Evolutionary conservation across 345 rosid genomes (phyloP), one percentile per base, ranked within the genome.

Genomic region (Lagerstroemia speciosa): DNA sequence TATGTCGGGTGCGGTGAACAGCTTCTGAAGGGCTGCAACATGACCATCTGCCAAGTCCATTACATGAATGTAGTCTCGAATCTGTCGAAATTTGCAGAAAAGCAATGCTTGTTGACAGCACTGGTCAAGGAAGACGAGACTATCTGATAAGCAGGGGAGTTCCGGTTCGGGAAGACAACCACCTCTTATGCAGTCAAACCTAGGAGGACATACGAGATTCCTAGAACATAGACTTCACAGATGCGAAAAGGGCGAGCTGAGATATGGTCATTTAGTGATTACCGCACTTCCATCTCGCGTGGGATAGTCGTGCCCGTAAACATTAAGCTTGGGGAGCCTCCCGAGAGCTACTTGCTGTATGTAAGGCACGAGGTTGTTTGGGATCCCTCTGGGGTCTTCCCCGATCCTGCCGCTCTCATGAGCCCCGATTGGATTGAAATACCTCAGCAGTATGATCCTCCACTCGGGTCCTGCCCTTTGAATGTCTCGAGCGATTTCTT

Each of bases 41-140:
- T 90, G 97, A 19, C 98, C 97, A 79, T 89, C 97, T 69, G 97
- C 98, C 52, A 93, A 81, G 81, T 91, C 97, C 94, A 93, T 85
- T 24, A 93, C 98, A 80, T 91, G 97, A 58, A 90, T 85, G 77
- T 93, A 93, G 72, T 93, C 98, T 77, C 96, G 81, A 19, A 93
- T 72, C 98, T 91, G 87, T 17, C n/a, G 26, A 50, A 50, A 50
- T 50, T 3, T 4, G 26, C 2, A 50, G 19, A 50, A 41, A 6
- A 36, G 38, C 38, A 36, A 36, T 36, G 38, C 38, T 36, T 36
- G 38, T 36, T 9, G 5, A 9, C 38, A 36, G 38, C 38, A 36
- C 8, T 36, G 8, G 38, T 36, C 38, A 0, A 2, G 38, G 1
- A 2, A 36, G 38, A n/a, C n/a, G n/a, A n/a, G n/a, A n/a, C n/a